Percentiles rank a stretch among this genome's conserved stretches.
Conservation (phyloP, 179 eudicot species). For the Carnegiea gigantea region DNA sequence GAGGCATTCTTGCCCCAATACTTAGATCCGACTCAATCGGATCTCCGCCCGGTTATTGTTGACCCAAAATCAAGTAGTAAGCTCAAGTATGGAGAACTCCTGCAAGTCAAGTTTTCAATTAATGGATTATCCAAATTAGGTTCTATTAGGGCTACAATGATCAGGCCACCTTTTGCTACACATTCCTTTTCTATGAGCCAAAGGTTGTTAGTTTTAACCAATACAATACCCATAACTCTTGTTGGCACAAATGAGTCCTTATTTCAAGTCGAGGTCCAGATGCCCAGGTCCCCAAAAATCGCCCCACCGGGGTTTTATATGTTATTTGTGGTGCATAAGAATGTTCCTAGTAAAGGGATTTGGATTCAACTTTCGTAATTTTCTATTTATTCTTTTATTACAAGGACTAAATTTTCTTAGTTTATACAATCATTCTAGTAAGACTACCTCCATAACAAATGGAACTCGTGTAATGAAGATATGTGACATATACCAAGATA, state of each 20-base stretch:
- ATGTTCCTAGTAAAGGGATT: slow-evolving; percentile 55
- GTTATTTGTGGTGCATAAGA: slow-evolving; percentile 54
- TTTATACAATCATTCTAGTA: too few relatives aligned
- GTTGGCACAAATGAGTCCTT: neutral
- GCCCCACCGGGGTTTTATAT: slow-evolving; percentile 65
- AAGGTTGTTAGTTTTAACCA: slow-evolving; percentile 43
- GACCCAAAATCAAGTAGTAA: slow-evolving; percentile 29
- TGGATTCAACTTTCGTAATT: slow-evolving; percentile 48
- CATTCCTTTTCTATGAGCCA: slow-evolving; percentile 65
- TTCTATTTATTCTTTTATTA: neutral
- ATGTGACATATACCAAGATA: too few relatives aligned
- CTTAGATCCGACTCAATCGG: slow-evolving; percentile 19
- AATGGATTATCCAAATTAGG: neutral
- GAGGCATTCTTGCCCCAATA: slow-evolving; percentile 55
- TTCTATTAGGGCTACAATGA: slow-evolving; percentile 43
- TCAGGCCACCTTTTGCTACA: slow-evolving; percentile 53
- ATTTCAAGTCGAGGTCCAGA: slow-evolving; percentile 30
- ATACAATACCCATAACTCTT: neutral
- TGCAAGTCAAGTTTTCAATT: slow-evolving; percentile 30
- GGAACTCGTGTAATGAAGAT: too few relatives aligned
- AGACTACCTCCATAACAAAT: too few relatives aligned
- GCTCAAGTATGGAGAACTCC: slow-evolving; percentile 22
- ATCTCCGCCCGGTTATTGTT: slow-evolving; percentile 40
- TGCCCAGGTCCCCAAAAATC: slow-evolving; percentile 40
- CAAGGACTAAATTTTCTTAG: neutral